These are phyloP conservation scores for Metschnikowia lunata DNA, from an alignment of 805 yeast genomes.

Conservation along the genomic window DNA sequence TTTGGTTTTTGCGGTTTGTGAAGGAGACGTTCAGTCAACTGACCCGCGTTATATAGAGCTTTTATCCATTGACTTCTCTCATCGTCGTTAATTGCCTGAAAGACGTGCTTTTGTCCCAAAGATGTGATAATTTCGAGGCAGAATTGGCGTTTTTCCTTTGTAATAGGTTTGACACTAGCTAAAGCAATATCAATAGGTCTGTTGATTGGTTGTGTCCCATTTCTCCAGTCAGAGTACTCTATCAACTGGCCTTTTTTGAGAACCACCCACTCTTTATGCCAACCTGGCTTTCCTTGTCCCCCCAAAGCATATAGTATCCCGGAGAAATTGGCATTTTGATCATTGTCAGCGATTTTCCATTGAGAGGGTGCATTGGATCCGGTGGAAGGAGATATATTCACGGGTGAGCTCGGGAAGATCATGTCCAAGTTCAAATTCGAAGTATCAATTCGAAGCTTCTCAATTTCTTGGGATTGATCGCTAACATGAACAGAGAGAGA, in stretches of 20 bases:
- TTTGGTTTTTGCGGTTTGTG: slow-evolving; percentile 3
- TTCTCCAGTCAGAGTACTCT: slow-evolving; percentile 80
- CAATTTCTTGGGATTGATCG: background rate
- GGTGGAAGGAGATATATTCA: slow-evolving; percentile 4
- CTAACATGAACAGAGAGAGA: slow-evolving; percentile 1
- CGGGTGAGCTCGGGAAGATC: slow-evolving; percentile 21
- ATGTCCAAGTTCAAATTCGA: slow-evolving; percentile 18
- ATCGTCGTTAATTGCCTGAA: slow-evolving; percentile 66
- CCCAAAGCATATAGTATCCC: slow-evolving; percentile 58
- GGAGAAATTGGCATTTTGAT: slow-evolving; percentile 29
- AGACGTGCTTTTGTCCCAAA: slow-evolving; percentile 57
- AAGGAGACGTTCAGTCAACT: slow-evolving; percentile 26
- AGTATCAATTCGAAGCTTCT: slow-evolving; percentile 1
- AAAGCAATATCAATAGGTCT: slow-evolving; percentile 68
- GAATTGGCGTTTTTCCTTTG: slow-evolving; percentile 43
- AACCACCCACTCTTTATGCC: slow-evolving; percentile 91
- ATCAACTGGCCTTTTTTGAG: slow-evolving; percentile 61
- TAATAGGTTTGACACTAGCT: slow-evolving; percentile 53
- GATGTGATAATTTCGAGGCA: slow-evolving; percentile 80
- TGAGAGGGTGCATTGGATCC: background rate
- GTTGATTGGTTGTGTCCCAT: slow-evolving; percentile 55
- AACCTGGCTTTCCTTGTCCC: slow-evolving; percentile 59
- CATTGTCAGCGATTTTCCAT: slow-evolving; percentile 12
- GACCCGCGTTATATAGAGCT: slow-evolving; percentile 56
- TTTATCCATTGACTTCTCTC: slow-evolving; percentile 70